Conservation (phyloP, 768 basidiomycete genomes). For the Porphyrellus cyaneotinctus region DNA sequence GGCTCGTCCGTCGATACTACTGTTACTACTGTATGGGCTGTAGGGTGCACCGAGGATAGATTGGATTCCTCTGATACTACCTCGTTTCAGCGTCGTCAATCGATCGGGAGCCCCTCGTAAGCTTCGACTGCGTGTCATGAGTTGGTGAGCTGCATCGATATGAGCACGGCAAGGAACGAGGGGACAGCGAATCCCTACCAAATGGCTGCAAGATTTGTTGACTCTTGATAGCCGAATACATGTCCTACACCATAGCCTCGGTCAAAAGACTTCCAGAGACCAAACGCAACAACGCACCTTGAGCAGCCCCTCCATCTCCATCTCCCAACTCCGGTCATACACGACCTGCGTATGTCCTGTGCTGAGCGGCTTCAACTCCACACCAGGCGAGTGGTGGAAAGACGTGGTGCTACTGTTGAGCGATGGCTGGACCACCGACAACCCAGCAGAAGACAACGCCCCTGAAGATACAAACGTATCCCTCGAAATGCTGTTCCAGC, state of each 20-base stretch:
- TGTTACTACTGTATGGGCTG: constrained; percentile 83
- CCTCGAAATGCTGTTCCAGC: constrained; percentile 75
- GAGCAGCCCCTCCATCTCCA: constrained; percentile 79
- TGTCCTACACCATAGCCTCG: constrained; percentile 55
- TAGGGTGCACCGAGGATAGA: constrained; percentile 67
- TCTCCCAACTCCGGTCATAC: constrained; percentile 75
- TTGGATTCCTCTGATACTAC: constrained; percentile 86
- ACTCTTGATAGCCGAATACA: constrained; percentile 87
- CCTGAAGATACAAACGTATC: constrained; percentile 49
- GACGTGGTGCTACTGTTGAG: constrained; percentile 63
- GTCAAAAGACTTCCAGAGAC: neutral
- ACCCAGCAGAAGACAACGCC: constrained; percentile 30
- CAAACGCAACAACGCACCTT: constrained; percentile 50
- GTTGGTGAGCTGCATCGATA: constrained; percentile 35
- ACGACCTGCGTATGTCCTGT: constrained; percentile 34
- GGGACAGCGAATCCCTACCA: constrained; percentile 35
- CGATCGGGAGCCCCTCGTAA: constrained; percentile 68
- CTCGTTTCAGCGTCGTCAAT: constrained; percentile 76
- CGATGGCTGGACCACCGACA: constrained; percentile 36
- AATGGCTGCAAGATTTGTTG: constrained; percentile 88
- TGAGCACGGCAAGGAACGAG: constrained; percentile 52
- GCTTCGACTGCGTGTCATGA: constrained; percentile 64
- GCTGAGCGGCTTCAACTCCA: constrained; percentile 34
- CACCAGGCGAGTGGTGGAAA: constrained; percentile 49
- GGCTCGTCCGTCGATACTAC: constrained; percentile 80